Percentiles rank a stretch among this genome's conserved stretches.
Conservation (phyloP, 352 stramenopile genomes). For the Globisporangium canariense region DNA sequence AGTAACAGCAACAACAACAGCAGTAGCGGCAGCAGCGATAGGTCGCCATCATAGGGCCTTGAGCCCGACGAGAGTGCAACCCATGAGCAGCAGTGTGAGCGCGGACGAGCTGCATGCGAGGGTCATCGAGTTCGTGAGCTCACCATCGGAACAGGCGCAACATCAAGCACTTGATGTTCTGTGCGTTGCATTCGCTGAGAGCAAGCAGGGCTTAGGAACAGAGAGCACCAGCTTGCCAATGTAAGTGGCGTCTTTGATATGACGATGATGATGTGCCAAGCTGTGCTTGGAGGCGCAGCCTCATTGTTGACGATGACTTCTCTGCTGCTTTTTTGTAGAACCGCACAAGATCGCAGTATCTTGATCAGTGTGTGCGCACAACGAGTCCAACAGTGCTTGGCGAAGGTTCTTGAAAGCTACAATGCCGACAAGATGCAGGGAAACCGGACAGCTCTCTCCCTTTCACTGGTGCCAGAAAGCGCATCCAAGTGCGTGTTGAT, state of each 20-base stretch:
- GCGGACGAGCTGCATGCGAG: slow-evolving; percentile 22
- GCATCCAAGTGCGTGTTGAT: slow-evolving; percentile 17
- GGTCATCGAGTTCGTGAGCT: slow-evolving; percentile 30
- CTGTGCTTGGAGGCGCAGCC: background rate
- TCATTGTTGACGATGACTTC: too few relatives aligned
- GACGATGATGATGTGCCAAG: background rate
- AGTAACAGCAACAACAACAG: too few relatives aligned
- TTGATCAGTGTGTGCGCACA: slow-evolving; percentile 31
- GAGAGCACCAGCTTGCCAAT: background rate
- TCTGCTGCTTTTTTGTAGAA: slow-evolving; percentile 4
- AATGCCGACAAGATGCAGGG: slow-evolving; percentile 28
- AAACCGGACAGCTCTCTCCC: background rate
- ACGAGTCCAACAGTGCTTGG: slow-evolving; percentile 28
- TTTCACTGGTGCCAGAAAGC: background rate
- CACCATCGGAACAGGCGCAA: slow-evolving; percentile 18
- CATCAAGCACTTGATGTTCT: slow-evolving; percentile 22
- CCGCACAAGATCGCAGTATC: slow-evolving; percentile 15
- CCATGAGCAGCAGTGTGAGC: background rate
- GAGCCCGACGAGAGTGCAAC: slow-evolving; percentile 13
- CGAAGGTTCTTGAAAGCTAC: slow-evolving; percentile 33
- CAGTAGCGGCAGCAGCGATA: too few relatives aligned
- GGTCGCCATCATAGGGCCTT: background rate
- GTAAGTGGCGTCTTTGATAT: background rate
- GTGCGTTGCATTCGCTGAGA: slow-evolving; percentile 14
- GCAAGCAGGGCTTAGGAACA: background rate